A percentile compares a stretch with the other conserved stretches of the same genome.
Evolutionary conservation across 2,329 filamentous ascomycete genomes (phyloP).

Genomic region (Phoma herbarum): DNA sequence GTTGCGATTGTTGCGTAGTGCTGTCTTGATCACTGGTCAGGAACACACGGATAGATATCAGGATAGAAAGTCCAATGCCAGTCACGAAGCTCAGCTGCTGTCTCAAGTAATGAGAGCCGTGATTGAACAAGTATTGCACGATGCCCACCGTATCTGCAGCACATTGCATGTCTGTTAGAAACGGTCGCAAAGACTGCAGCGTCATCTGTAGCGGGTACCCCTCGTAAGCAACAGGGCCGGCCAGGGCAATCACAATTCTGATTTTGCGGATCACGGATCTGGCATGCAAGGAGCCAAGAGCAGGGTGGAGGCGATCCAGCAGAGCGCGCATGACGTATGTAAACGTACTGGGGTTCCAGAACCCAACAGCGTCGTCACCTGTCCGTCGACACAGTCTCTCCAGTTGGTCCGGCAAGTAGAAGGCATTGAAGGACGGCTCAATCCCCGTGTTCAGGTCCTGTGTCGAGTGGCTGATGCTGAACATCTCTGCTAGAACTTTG

Average conservation of each 20-base stretch:
- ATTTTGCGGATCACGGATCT: slow-evolving; percentile 88
- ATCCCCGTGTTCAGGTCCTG: slow-evolving; percentile 76
- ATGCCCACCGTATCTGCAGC: slow-evolving; percentile 90
- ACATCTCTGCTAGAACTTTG: slow-evolving; percentile 74
- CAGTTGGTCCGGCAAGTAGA: slow-evolving; percentile 77
- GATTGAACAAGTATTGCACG: slow-evolving; percentile 80
- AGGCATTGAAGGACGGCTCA: slow-evolving; percentile 85
- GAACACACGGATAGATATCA: slow-evolving; percentile 81
- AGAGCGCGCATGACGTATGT: slow-evolving; percentile 79
- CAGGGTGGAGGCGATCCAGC: slow-evolving; percentile 80
- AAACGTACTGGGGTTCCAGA: slow-evolving; percentile 81
- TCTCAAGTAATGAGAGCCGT: slow-evolving; percentile 71
- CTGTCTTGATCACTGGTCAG: slow-evolving; percentile 77
- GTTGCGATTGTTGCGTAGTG: slow-evolving; percentile 85
- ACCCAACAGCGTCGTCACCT: slow-evolving; percentile 63
- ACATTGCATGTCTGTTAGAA: slow-evolving; percentile 83
- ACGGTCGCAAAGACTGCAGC: slow-evolving; percentile 79
- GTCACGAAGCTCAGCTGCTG: slow-evolving; percentile 78
- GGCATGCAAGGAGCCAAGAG: slow-evolving; percentile 85
- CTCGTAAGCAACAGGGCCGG: slow-evolving; percentile 74
- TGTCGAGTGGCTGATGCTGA: slow-evolving; percentile 70
- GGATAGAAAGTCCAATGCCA: slow-evolving; percentile 79
- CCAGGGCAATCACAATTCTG: slow-evolving; percentile 79
- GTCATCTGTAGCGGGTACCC: slow-evolving; percentile 92
- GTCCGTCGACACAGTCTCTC: slow-evolving; percentile 79